Conservation (phyloP, 768 basidiomycete species). For the Cystobasidium ongulense region DNA sequence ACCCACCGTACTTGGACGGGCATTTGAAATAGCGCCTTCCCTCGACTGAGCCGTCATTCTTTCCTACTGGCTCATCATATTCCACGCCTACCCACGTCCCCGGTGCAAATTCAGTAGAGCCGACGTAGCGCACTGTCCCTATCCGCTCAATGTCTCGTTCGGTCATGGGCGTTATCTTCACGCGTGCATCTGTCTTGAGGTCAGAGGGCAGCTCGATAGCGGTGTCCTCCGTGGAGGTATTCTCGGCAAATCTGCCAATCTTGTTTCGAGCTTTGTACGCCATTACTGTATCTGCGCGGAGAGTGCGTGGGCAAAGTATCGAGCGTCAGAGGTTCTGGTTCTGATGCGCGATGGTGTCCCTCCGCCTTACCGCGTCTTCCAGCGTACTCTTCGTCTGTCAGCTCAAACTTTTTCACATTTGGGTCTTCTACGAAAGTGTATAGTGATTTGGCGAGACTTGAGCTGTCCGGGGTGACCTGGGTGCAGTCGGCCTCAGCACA, state of each 20-base stretch:
- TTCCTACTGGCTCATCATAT: constrained; percentile 70
- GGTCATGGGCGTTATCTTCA: not conserved
- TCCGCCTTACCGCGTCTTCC: constrained; percentile 47
- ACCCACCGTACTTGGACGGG: constrained; percentile 68
- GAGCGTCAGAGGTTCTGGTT: not conserved
- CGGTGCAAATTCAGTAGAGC: constrained; percentile 67
- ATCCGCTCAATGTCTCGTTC: not conserved
- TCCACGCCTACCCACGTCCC: constrained; percentile 87
- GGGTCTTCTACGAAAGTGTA: constrained; percentile 66
- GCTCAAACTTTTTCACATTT: constrained; percentile 84
- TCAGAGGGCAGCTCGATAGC: not conserved
- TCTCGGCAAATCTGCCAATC: constrained; percentile 70
- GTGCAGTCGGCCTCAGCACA: not conserved
- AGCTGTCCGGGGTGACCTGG: constrained; percentile 51
- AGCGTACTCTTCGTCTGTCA: constrained; percentile 71
- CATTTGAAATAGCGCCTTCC: constrained; percentile 69
- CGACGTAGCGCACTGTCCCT: constrained; percentile 77
- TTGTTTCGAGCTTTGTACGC: constrained; percentile 78
- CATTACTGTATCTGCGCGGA: constrained; percentile 65
- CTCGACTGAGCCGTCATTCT: constrained; percentile 87
- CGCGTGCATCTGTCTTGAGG: not conserved
- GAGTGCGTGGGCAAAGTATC: too few species aligned
- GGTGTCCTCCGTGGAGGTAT: constrained; percentile 37
- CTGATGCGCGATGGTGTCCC: not conserved
- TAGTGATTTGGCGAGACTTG: constrained; percentile 62